phyloP scores from a whole-genome alignment of 768 basidiomycete genomes.

The Suillus plorans region DNA sequence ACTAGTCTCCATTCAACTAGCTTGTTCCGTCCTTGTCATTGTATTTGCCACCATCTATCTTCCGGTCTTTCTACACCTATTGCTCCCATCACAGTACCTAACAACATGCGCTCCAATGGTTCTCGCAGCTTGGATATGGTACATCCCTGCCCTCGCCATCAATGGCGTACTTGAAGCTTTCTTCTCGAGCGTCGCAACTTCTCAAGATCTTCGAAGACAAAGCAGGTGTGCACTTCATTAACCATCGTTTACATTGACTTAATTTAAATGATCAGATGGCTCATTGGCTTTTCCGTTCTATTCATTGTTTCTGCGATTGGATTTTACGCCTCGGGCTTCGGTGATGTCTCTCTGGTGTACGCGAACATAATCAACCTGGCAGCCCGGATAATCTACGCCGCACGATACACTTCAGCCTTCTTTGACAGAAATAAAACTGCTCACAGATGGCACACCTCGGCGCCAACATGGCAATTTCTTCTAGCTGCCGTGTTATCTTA shows the following conservation, averaged over 20 bases:
- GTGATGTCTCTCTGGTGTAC: constrained; percentile 72
- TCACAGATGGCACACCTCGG: constrained; percentile 13
- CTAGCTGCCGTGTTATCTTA: constrained; percentile 23
- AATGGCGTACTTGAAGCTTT: constrained; percentile 95
- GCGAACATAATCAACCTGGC: constrained; percentile 72
- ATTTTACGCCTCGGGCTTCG: constrained; percentile 47
- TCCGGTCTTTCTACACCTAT: constrained; percentile 60
- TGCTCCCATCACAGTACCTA: constrained; percentile 71
- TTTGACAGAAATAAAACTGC: constrained; percentile 34
- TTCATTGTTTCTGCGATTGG: constrained; percentile 59
- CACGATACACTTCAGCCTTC: constrained; percentile 47
- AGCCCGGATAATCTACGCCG: constrained; percentile 61
- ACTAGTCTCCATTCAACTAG: constrained; percentile 64
- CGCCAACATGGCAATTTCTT: constrained; percentile 30
- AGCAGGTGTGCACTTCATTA: constrained; percentile 43
- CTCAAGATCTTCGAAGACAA: constrained; percentile 66
- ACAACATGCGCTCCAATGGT: constrained; percentile 79
- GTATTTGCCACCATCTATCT: constrained; percentile 79
- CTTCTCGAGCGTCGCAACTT: constrained; percentile 72
- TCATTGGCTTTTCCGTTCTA: constrained; percentile 70
- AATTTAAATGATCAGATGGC: constrained; percentile 48
- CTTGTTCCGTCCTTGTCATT: constrained; percentile 66
- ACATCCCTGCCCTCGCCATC: constrained; percentile 85
- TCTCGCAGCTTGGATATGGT: constrained; percentile 79
- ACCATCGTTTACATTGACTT: constrained; percentile 5